Base-by-base conservation (phyloP, 805 yeast species). In the Hanseniaspora occidentalis region DNA sequence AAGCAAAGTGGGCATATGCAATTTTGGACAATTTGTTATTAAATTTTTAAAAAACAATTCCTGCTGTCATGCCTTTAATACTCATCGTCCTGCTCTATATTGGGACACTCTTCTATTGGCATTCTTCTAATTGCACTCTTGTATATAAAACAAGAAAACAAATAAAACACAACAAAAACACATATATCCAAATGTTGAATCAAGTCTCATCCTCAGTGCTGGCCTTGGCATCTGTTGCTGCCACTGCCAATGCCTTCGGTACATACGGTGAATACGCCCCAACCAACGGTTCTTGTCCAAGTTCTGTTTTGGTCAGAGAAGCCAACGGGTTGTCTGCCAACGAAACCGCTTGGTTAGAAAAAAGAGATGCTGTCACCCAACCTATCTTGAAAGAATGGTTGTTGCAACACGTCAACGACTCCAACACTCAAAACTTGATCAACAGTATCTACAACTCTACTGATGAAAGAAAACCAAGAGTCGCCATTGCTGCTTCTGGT, bases 401-500 rank as follows among this genome's bases (percentile, higher is more conserved):
- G 43, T 78, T 76, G 72, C 59, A 62, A 35, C 69, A 66, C 6
- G 70, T 77, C 25, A 51, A 57, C 19, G 70, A 71, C 44, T 80
- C 75, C 39, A 59, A 24, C 6, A 25, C 38, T 6, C n/a, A n/a
- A n/a, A n/a, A n/a, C n/a, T n/a, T n/a, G n/a, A 5, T 36, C 6
- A 18, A 24, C 8, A 4, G 22, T 25, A 25, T 36, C 19, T 24
- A 10, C 25, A 14, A 11, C 22, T 24, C 38, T 14, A n/a, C n/a
- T n/a, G n/a, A n/a, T n/a, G 23, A 24, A 4, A 36, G 38, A 36
- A 25, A 24, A 11, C 53, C 52, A 18, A 47, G 43, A 34, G 64
- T 79, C 29, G 84, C 73, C 1, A 45, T 70, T 19, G 77, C 84
- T 5, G 74, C 77, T 46, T 69, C 82, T 8, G 95, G 95, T 26